These are phyloP conservation scores for Lentinula sp. DNA, from an alignment of 768 basidiomycete species.

Conservation along the genomic window DNA sequence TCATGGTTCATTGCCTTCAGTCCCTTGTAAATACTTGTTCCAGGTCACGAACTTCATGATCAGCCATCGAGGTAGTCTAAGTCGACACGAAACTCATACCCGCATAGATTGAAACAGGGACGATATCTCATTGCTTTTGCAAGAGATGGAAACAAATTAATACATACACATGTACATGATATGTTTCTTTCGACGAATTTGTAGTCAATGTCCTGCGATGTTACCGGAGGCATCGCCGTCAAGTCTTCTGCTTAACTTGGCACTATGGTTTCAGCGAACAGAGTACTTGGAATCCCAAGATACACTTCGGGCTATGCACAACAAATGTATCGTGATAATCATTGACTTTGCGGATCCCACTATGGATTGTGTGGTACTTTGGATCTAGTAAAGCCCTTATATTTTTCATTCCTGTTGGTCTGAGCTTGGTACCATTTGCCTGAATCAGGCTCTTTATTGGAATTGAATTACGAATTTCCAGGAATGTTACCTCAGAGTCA, in stretches of 20 bases:
- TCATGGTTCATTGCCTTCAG: neutral
- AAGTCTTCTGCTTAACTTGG: no score
- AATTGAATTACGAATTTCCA: neutral
- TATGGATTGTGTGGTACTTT: neutral
- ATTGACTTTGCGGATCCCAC: neutral
- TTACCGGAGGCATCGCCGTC: neutral
- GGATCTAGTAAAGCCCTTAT: neutral
- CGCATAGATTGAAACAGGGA: neutral
- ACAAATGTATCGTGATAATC: no score
- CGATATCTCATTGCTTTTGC: neutral
- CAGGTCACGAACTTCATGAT: neutral
- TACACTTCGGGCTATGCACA: neutral
- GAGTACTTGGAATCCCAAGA: neutral
- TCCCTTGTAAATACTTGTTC: constrained; percentile 3
- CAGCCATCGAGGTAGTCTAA: neutral
- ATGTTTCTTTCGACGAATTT: neutral
- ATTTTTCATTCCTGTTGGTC: neutral
- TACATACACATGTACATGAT: no score
- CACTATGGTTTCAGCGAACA: neutral
- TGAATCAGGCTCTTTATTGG: neutral
- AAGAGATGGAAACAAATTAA: neutral
- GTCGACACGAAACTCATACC: neutral
- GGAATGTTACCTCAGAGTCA: neutral
- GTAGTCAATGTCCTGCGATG: neutral
- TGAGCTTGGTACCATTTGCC: neutral